Evolutionary conservation across 2,329 filamentous ascomycete genomes (phyloP).

Genomic region (Cryoendolithus antarcticus): DNA sequence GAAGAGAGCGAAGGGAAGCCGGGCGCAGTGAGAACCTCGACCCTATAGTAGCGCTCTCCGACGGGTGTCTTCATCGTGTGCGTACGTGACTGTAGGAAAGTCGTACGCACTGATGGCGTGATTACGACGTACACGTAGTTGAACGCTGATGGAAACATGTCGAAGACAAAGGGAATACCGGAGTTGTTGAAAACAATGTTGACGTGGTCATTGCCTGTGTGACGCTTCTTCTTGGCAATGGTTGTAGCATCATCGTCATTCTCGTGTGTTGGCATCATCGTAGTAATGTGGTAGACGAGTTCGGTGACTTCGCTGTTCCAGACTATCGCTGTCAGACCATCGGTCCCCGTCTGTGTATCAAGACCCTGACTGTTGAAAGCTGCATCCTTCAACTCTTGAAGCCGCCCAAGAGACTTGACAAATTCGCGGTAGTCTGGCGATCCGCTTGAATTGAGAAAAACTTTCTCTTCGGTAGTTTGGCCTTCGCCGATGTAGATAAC

Average conservation of each 20-base stretch:
- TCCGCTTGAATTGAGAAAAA: conserved; percentile 74
- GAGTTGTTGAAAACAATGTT: conserved; percentile 98
- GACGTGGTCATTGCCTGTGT: conserved; percentile 95
- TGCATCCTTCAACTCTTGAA: conserved; percentile 68
- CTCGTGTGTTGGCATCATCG: conserved; percentile 87
- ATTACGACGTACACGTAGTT: conserved; percentile 97
- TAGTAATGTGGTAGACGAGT: conserved; percentile 89
- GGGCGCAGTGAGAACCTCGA: conserved; percentile 76
- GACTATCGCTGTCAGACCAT: conserved; percentile 80
- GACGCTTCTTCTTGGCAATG: conserved; percentile 63
- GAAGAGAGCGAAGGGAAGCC: conserved; percentile 88
- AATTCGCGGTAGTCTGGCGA: conserved; percentile 83
- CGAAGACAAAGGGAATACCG: conserved; percentile 69
- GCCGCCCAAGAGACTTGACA: conserved; percentile 65
- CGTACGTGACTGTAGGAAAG: conserved; percentile 56
- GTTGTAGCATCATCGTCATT: conserved; percentile 51
- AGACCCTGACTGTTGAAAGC: conserved; percentile 89
- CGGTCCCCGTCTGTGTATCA: conserved; percentile 61
- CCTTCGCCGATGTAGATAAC: conserved; percentile 86
- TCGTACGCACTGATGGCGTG: conserved; percentile 68
- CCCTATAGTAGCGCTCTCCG: conserved; percentile 59
- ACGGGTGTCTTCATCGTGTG: conserved; percentile 24
- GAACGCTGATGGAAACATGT: conserved; percentile 78
- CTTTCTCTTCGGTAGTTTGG: conserved; percentile 70
- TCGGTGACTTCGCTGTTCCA: conserved; percentile 94